These are phyloP conservation scores for Solanum pennellii DNA, from an alignment of 257 asterid genomes.

Conservation along the genomic window DNA sequence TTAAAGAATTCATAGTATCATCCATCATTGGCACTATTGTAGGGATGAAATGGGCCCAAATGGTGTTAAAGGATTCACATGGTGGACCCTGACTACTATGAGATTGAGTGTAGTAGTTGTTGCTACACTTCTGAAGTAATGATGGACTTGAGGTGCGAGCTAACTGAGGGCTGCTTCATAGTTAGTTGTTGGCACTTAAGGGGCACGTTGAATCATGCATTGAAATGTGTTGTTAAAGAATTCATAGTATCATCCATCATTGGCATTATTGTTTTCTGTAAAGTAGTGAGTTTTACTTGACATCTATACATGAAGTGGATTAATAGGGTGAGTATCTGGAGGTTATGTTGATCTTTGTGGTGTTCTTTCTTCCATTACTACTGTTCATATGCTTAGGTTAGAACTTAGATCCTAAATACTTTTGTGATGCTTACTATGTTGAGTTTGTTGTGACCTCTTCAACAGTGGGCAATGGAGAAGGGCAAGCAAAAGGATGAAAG, in stretches of 20 bases:
- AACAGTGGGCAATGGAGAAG: slow-evolving; percentile 13
- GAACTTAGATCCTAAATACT: background rate
- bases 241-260: background rate
- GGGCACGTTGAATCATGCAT: background rate
- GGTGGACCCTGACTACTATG: background rate
- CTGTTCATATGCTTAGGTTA: background rate
- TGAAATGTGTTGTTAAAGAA: background rate
- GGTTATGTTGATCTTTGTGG: background rate
- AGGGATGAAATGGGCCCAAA: background rate
- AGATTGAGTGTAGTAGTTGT: background rate
- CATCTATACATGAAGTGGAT: background rate
- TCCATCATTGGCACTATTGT: background rate
- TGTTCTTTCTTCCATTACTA: background rate
- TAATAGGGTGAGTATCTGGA: background rate
- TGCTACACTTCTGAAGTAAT: background rate
- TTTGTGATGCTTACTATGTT: background rate
- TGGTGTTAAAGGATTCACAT: background rate
- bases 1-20: background rate
- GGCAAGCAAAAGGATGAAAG: slow-evolving; percentile 26
- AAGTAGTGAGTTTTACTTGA: background rate
- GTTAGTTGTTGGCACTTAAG: background rate
- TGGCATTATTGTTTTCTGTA: background rate
- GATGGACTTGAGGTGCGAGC: background rate
- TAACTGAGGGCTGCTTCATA: background rate
- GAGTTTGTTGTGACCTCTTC: background rate